A percentile compares a stretch with the other conserved stretches of the same genome.
These are phyloP conservation scores for Mucor irregularis DNA, from an alignment of 371 early-diverging fungal genomes.

Conservation along the genomic window DNA sequence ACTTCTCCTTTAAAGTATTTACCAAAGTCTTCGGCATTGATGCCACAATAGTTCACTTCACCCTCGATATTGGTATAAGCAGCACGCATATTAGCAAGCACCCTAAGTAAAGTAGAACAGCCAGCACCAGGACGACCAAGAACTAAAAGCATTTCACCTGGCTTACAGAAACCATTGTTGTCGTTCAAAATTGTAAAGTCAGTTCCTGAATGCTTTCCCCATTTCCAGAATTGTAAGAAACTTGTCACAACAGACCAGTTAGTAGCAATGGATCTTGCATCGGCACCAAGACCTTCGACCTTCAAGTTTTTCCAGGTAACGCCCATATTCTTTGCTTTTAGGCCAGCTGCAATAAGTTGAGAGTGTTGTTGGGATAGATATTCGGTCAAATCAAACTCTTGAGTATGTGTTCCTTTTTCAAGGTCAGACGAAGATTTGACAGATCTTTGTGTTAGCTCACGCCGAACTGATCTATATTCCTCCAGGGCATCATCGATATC, in stretches of 20 bases:
- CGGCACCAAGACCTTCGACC: slow-evolving; percentile 47
- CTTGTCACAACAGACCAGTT: slow-evolving; percentile 10
- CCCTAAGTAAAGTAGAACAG: slow-evolving; percentile 69
- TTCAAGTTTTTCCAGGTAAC: slow-evolving; percentile 44
- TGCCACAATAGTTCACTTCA: slow-evolving; percentile 61
- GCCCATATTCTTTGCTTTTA: slow-evolving; percentile 49
- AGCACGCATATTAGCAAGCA: slow-evolving; percentile 64
- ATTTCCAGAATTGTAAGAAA: slow-evolving; percentile 28
- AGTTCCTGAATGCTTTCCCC: slow-evolving; percentile 20
- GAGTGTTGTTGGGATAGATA: slow-evolving; percentile 23
- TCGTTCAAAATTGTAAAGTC: slow-evolving; percentile 45
- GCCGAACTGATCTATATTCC: slow-evolving; percentile 38
- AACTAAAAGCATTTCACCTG: slow-evolving; percentile 74
- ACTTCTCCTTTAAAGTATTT: slow-evolving; percentile 64
- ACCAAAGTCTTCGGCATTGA: slow-evolving; percentile 56
- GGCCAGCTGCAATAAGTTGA: slow-evolving; percentile 34
- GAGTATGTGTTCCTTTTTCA: slow-evolving; percentile 9
- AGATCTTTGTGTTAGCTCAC: slow-evolving; percentile 44
- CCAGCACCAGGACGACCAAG: slow-evolving; percentile 75
- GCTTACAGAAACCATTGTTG: slow-evolving; percentile 60
- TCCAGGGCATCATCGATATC: slow-evolving; percentile 37
- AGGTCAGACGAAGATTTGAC: slow-evolving; percentile 10
- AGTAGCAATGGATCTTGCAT: slow-evolving; percentile 41
- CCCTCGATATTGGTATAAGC: slow-evolving; percentile 61
- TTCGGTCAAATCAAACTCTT: slow-evolving; percentile 36